Conservation (phyloP, 2,329 filamentous ascomycete species). For the Tolypocladium nubicola region DNA sequence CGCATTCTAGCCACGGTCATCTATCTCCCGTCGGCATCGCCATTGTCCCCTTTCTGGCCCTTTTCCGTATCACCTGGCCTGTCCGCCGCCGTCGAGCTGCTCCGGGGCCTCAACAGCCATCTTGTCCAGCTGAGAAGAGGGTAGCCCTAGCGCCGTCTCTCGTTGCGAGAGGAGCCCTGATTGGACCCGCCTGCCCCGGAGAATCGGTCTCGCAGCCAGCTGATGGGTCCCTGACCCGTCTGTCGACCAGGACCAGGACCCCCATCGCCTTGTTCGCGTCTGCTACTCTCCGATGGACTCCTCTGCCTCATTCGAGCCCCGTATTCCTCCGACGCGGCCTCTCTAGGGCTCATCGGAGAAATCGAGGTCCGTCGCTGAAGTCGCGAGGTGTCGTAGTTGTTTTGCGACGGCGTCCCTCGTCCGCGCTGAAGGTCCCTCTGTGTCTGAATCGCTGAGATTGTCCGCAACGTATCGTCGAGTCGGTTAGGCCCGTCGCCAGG, state of each 20-base stretch:
- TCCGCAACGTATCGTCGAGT: conserved; percentile 19
- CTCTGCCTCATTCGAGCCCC: conserved; percentile 24
- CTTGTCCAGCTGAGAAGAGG: background rate
- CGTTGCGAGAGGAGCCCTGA: conserved; percentile 17
- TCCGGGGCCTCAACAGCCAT: background rate
- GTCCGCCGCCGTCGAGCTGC: background rate
- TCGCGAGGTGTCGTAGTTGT: conserved; percentile 21
- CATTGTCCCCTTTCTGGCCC: background rate
- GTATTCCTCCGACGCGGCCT: conserved; percentile 15
- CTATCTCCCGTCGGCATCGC: background rate
- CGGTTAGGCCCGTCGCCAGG: background rate
- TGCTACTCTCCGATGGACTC: conserved; percentile 26
- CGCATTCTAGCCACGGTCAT: background rate
- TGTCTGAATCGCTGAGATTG: conserved; percentile 15
- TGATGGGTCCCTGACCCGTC: conserved; percentile 25
- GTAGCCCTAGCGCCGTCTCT: conserved; percentile 15
- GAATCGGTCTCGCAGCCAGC: conserved; percentile 34
- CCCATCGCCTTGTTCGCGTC: conserved; percentile 15
- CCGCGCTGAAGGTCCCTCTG: conserved; percentile 14
- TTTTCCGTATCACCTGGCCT: background rate
- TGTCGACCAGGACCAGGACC: conserved; percentile 20
- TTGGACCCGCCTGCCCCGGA: conserved; percentile 14
- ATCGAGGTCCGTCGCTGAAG: conserved; percentile 26
- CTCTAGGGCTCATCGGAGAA: conserved; percentile 25
- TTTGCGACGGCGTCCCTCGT: conserved; percentile 13